Evolutionary conservation across 345 rosid genomes (phyloP).

Genomic region (Eucalyptus cloeziana): DNA sequence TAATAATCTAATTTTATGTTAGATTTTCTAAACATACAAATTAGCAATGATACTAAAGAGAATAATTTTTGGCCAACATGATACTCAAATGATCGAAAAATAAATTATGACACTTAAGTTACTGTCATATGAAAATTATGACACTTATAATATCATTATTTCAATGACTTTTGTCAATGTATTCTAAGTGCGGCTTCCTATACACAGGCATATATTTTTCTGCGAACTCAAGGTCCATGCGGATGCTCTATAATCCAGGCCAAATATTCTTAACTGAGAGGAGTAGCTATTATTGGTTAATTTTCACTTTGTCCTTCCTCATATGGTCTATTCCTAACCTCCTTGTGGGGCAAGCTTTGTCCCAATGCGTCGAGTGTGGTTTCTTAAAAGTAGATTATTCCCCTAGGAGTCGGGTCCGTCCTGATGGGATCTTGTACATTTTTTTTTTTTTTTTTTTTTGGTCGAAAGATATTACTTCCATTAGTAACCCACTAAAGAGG

Average conservation of each 20-base stretch:
- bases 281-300: neutral
- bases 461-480: too few species aligned
- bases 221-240: neutral
- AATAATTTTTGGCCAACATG: neutral
- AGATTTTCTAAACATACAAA: neutral
- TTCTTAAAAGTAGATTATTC: neutral
- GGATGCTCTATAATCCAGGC: neutral
- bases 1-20: neutral
- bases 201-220: neutral
- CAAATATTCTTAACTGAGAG: neutral
- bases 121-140: accelerated
- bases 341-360: neutral
- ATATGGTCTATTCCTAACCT: neutral
- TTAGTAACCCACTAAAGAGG: too few species aligned
- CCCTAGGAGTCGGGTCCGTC: neutral
- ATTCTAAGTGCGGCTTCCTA: neutral
- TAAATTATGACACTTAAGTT: neutral
- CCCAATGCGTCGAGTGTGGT: neutral
- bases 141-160: neutral
- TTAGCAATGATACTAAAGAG: neutral
- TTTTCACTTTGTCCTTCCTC: neutral
- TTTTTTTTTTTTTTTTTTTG: too few species aligned
- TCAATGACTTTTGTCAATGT: neutral
- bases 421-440: neutral
- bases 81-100: neutral